These are phyloP conservation scores for Paspalum vaginatum DNA, from an alignment of 176 grass and related monocot genomes.

Conservation along the genomic window DNA sequence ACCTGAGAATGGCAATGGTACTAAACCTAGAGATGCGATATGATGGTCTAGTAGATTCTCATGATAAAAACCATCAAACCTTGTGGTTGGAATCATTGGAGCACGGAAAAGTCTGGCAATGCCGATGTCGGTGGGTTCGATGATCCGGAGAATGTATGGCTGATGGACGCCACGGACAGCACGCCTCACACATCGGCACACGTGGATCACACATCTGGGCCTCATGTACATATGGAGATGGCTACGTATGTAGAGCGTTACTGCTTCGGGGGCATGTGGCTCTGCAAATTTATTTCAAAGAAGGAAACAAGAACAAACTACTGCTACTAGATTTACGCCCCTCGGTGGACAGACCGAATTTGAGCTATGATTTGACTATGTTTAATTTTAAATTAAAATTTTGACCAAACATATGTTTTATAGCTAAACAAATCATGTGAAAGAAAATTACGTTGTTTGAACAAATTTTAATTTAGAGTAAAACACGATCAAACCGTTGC, in stretches of 20 bases:
- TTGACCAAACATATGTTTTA: too few relatives aligned
- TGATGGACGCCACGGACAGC: background rate
- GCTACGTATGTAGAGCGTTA: background rate
- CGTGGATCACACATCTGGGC: slow-evolving; percentile 15
- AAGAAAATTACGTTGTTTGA: too few relatives aligned
- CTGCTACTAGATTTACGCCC: too few relatives aligned
- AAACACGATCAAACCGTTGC: too few relatives aligned
- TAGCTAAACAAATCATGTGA: too few relatives aligned
- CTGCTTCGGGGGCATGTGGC: background rate
- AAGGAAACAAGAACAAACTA: too few relatives aligned
- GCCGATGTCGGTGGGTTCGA: background rate
- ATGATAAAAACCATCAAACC: background rate
- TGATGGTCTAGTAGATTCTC: slow-evolving; percentile 20
- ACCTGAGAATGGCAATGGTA: slow-evolving; percentile 30
- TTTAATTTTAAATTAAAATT: too few relatives aligned
- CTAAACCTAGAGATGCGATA: slow-evolving; percentile 6
- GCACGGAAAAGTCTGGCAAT: background rate
- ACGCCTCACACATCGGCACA: background rate
- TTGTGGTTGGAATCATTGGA: slow-evolving; percentile 9
- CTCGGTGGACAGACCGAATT: too few relatives aligned
- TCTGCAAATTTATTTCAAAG: too few relatives aligned
- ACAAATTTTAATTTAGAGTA: too few relatives aligned
- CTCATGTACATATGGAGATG: background rate
- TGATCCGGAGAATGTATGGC: slow-evolving; percentile 13
- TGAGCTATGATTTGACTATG: too few relatives aligned